Base-by-base conservation (phyloP, 2,329 filamentous ascomycete genomes). In the Aspergillus spinulosporus region DNA sequence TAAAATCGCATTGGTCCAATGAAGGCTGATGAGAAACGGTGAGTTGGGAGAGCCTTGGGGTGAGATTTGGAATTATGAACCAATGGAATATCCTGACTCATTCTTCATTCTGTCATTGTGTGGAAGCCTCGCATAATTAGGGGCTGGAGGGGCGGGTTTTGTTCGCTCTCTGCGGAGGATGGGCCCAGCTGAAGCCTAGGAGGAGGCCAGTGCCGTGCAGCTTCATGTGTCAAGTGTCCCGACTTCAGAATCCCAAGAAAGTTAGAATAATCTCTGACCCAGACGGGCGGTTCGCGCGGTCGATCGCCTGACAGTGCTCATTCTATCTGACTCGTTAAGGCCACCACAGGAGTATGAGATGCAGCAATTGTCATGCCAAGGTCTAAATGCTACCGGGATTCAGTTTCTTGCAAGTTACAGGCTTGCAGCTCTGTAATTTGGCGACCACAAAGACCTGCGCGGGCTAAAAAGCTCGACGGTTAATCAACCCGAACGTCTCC, bases 1-100 rank as follows among this genome's bases (percentile, higher is more conserved):
- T 63, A 64, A 65, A 66, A 67, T 64, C 44, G 34, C 34, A 37
- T 37, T 12, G 4, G 34, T 11, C 31, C 21, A 29, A 14, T 21
- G n/a, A 21, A 50, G 14, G 39, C n/a, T 14, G 4, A 7, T 6
- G 26, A 28, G 4, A 34, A 15, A n/a, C 21, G n/a, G 15, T 29
- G 12, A 31, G 6, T 28, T 45, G 43, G 26, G 15, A 29, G 43
- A 44, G 9, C 40, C 8, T 28, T 6, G 39, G n/a, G 39, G 14
- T 5, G 40, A 9, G 21, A 32, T 34, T 37, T 49, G 54, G 26
- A 39, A 43, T 21, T 21, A 21, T 21, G 21, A 8, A 31, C 28
- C 14, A 44, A 39, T 9, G 21, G 11, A 50, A 39, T 47, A 40
- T n/a, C 32, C 14, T 14, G 4, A 21, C 32, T 15, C 21, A 46